A percentile compares a stretch with the other conserved stretches of the same genome.
These are phyloP conservation scores for Avicennia marina DNA, from an alignment of 257 asterid genomes.

Conservation along the genomic window DNA sequence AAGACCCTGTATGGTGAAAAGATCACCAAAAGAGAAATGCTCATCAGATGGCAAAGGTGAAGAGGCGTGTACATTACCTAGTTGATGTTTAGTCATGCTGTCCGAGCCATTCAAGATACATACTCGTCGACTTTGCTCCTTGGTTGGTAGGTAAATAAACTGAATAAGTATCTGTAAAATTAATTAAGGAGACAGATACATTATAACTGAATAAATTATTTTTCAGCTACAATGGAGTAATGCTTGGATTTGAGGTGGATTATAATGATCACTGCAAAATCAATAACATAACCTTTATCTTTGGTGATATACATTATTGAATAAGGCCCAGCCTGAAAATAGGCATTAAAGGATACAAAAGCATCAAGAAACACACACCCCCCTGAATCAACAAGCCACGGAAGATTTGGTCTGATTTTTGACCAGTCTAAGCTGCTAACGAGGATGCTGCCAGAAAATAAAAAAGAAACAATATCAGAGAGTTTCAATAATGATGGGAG, in stretches of 20 bases:
- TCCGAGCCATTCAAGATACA: slow-evolving; percentile 6
- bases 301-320: too few relatives aligned
- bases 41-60: too few relatives aligned
- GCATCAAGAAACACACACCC: slow-evolving; percentile 66
- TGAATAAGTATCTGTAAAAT: slow-evolving; percentile 52
- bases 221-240: too few relatives aligned
- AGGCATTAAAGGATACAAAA: slow-evolving; percentile 52
- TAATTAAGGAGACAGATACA: slow-evolving; percentile 27
- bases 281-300: background rate
- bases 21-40: too few relatives aligned
- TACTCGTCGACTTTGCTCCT: slow-evolving; percentile 24
- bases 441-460: slow-evolving; percentile 49
- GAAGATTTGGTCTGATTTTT: slow-evolving; percentile 51
- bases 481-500: too few relatives aligned
- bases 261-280: too few relatives aligned
- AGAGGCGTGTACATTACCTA: background rate
- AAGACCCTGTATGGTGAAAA: too few relatives aligned
- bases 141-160: slow-evolving; percentile 35
- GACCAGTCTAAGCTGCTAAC: slow-evolving; percentile 58
- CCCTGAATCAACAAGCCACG: slow-evolving; percentile 72
- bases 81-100: background rate
- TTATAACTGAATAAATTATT: background rate
- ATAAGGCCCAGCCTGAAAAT: background rate
- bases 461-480: too few relatives aligned
- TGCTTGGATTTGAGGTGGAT: too few relatives aligned